These are phyloP conservation scores for Basipetospora chlamydospora DNA, from an alignment of 2,329 filamentous ascomycete species.

Conservation along the genomic window DNA sequence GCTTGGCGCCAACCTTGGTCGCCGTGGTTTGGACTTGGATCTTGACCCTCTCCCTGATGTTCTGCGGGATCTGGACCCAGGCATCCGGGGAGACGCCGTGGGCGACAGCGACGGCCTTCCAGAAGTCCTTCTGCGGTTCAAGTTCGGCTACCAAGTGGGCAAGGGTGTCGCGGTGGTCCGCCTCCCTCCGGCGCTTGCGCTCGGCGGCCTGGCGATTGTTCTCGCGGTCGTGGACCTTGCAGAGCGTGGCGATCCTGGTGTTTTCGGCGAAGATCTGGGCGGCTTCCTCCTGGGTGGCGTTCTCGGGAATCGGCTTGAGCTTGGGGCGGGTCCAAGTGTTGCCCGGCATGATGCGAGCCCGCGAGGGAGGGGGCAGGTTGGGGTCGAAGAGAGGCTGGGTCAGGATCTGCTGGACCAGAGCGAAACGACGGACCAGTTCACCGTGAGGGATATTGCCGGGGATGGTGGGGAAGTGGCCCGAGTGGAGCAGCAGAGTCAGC, in stretches of 20 bases:
- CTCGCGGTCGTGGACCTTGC: not conserved
- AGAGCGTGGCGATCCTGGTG: not conserved
- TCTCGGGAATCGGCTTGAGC: not conserved
- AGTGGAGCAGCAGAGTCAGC: no score
- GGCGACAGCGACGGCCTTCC: not conserved
- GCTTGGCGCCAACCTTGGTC: not conserved
- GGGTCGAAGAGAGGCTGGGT: not conserved
- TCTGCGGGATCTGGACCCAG: not conserved
- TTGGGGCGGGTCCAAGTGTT: not conserved
- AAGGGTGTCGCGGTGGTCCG: not conserved
- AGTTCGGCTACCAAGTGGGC: not conserved
- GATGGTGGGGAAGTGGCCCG: no score
- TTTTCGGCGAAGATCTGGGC: not conserved
- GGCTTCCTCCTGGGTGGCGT: not conserved
- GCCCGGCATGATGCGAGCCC: not conserved
- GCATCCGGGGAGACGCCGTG: not conserved
- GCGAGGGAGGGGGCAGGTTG: not conserved
- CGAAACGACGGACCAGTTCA: no score
- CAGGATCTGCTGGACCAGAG: no score
- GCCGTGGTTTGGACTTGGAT: not conserved
- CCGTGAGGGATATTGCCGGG: no score
- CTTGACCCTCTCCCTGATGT: not conserved
- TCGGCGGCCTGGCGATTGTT: conserved; percentile 2
- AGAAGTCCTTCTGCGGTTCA: conserved; percentile 1
- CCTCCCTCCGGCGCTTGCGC: conserved; percentile 1